phyloP scores from a whole-genome alignment of 352 stramenopile species.

The Phytophthora citrophthora region DNA sequence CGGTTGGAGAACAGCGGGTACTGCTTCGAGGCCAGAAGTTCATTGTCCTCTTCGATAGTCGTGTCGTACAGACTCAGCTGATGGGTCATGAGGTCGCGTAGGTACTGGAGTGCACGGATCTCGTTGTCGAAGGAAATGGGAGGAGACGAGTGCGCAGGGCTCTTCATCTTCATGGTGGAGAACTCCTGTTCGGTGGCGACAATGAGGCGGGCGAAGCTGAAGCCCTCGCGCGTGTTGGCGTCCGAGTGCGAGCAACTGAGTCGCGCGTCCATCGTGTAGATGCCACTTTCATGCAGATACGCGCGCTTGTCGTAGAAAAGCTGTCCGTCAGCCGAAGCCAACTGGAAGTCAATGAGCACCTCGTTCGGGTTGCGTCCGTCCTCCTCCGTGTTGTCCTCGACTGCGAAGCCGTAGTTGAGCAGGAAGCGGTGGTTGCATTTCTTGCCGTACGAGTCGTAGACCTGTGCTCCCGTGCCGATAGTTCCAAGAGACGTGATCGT shows the following conservation, averaged over 20 bases:
- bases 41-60: slow-evolving; percentile 89
- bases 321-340: slow-evolving; percentile 63
- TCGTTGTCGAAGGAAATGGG: slow-evolving; percentile 89
- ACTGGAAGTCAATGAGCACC: slow-evolving; percentile 90
- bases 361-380: slow-evolving; percentile 99
- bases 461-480: slow-evolving; percentile 88
- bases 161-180: slow-evolving; percentile 82
- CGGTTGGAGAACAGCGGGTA: slow-evolving; percentile 88
- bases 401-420: slow-evolving; percentile 99
- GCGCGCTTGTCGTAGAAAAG: slow-evolving; percentile 87
- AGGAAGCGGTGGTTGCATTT: slow-evolving; percentile 99
- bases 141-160: slow-evolving; percentile 74
- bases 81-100: slow-evolving; percentile 79
- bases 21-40: slow-evolving; percentile 78
- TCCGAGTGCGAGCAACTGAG: slow-evolving; percentile 88
- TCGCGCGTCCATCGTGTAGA: slow-evolving; percentile 88
- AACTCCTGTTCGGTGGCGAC: slow-evolving; percentile 88
- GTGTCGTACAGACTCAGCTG: slow-evolving; percentile 85
- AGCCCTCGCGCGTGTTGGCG: slow-evolving; percentile 84
- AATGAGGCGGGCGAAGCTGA: slow-evolving; percentile 87
- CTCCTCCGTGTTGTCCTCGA: slow-evolving; percentile 98
- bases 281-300: slow-evolving; percentile 87
- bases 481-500: slow-evolving; percentile 90
- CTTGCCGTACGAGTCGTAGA: slow-evolving; percentile 99
- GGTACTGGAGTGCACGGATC: slow-evolving; percentile 74